Evolutionary conservation across 805 yeast genomes (phyloP).

Genomic region (Wickerhamomyces canadensis): DNA sequence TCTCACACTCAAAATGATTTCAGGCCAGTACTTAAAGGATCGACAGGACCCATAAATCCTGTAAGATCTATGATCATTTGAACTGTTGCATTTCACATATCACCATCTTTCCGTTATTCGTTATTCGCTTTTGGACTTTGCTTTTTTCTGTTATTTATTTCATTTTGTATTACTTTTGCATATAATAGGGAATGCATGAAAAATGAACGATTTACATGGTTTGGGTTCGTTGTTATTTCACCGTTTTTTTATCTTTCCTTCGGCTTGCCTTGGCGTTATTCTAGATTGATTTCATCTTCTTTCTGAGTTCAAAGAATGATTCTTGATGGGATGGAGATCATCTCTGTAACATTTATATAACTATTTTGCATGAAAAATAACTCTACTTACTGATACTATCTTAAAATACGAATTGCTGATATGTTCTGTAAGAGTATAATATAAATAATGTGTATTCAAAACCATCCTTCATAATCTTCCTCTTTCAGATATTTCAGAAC

Average conservation of each 20-base stretch:
- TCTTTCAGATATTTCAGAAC: slow-evolving; percentile 11
- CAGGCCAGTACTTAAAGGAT: slow-evolving; percentile 3
- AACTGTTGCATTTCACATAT: background rate
- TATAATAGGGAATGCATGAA: too few relatives aligned
- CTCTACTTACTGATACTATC: too few relatives aligned
- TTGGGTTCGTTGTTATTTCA: background rate
- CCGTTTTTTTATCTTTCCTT: background rate
- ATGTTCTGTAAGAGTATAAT: too few relatives aligned
- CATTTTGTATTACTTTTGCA: too few relatives aligned
- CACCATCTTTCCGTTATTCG: background rate
- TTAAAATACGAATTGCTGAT: too few relatives aligned
- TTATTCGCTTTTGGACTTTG: background rate
- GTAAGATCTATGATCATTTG: slow-evolving; percentile 11
- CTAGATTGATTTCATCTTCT: too few relatives aligned
- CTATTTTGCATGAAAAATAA: too few relatives aligned
- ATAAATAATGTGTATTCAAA: slow-evolving; percentile 8
- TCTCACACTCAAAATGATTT: background rate
- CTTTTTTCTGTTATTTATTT: background rate
- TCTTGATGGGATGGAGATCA: too few relatives aligned
- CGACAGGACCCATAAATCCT: slow-evolving; percentile 2
- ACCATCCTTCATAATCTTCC: slow-evolving; percentile 26
- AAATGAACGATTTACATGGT: too few relatives aligned
- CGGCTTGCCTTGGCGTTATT: too few relatives aligned
- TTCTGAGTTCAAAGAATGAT: too few relatives aligned
- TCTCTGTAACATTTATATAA: too few relatives aligned